These are phyloP conservation scores for Takashimella tepidaria DNA, from an alignment of 1,284 basidiomycete species.

Conservation along the genomic window DNA sequence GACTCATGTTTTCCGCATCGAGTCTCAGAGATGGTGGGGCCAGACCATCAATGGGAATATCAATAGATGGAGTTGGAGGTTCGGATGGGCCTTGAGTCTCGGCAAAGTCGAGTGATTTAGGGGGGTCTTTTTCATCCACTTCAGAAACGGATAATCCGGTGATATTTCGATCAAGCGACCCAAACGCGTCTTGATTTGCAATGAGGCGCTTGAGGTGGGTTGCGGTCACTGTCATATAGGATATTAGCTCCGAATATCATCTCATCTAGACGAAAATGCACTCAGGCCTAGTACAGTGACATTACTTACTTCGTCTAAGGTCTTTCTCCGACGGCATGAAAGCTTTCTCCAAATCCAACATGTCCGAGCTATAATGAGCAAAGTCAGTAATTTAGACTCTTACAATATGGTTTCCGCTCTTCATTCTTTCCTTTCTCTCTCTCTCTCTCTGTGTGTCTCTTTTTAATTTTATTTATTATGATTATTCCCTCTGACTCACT, in stretches of 20 bases:
- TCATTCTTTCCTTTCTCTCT: too few relatives aligned
- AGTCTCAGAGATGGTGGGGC: slow-evolving; percentile 13
- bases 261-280: too few relatives aligned
- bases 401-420: too few relatives aligned
- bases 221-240: slow-evolving; percentile 34
- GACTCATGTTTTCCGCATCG: not conserved
- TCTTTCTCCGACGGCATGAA: slow-evolving; percentile 50
- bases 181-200: slow-evolving; percentile 49
- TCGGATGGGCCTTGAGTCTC: slow-evolving; percentile 13
- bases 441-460: too few relatives aligned
- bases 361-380: slow-evolving; percentile 41
- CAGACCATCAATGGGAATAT: slow-evolving; percentile 1
- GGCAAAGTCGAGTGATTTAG: slow-evolving; percentile 9
- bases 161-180: slow-evolving; percentile 39
- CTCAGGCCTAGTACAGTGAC: not conserved
- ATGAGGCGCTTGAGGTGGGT: slow-evolving; percentile 52
- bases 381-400: too few relatives aligned
- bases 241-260: not conserved
- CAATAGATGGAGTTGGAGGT: slow-evolving; percentile 16
- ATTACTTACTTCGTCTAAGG: slow-evolving; percentile 36
- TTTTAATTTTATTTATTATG: too few relatives aligned
- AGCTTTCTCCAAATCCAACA: slow-evolving; percentile 53
- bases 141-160: slow-evolving; percentile 63
- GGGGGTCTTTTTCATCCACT: slow-evolving; percentile 58
- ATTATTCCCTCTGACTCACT: slow-evolving; percentile 40